Base-by-base conservation (phyloP, 441 rosid genomes). In the Jatropha podagrica region DNA sequence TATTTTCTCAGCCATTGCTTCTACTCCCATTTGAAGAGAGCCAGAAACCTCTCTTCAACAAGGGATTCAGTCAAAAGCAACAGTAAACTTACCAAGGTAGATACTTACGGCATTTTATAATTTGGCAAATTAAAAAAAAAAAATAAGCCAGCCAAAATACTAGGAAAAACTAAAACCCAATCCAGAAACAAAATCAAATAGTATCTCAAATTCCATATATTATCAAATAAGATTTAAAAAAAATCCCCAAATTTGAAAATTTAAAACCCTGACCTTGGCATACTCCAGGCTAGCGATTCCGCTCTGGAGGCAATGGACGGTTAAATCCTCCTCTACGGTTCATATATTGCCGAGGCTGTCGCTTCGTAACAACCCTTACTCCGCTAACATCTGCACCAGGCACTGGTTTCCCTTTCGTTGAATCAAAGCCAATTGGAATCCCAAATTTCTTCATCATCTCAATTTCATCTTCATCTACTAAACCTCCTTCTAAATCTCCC, bases 341-440 rank as follows among this genome's bases (percentile, higher is more conserved):
- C 97, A 93, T 95, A 63, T 95, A 95, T 88, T 95, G 97, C 71
- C 96, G 76, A 0, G 98, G 99, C 90, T 89, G 98, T 48, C 97
- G 83, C 83, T 95, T 95, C 37, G 93, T 89, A 48, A 86, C 93
- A 2, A 88, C 85, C 74, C 92, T 83, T 69, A 95, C 85, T 20
- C 98, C 98, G 73, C 98, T 91, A 15, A 92, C 84, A 65, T 92
- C 98, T 4, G 94, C 92, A 12, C 97, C 97, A 7, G 79, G 69
- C 26, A 95, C 99, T 5, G 92, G 93, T 81, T 95, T 95, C 75
- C 99, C 99, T 80, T 95, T 91, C 0, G 97, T 95, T 0, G 99
- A 91, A 80, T 95, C 98, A 44, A 95, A 95, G 41, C 94, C 97
- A 4, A 81, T 81, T 2, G 98, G 99, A 80, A 95, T 92, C 77